phyloP scores from a whole-genome alignment of 1,284 basidiomycete species.

The Tylopilus sp. region DNA sequence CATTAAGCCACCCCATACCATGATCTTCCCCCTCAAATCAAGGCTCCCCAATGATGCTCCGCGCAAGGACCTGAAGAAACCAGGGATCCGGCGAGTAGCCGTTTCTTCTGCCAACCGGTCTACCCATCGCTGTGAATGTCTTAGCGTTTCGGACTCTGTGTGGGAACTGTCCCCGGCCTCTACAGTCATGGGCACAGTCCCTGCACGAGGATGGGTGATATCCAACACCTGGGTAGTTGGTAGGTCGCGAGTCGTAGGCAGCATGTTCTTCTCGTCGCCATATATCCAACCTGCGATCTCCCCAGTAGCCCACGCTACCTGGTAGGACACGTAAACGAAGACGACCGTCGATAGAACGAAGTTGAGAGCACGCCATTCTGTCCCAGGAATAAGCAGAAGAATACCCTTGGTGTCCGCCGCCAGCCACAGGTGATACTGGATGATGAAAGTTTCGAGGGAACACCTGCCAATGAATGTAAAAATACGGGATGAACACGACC shows the following conservation, averaged over 20 bases:
- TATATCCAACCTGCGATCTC: conserved; percentile 73
- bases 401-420: conserved; percentile 85
- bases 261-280: conserved; percentile 32
- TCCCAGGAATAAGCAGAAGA: conserved; percentile 74
- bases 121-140: conserved; percentile 48
- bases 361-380: conserved; percentile 69
- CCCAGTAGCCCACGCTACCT: conserved; percentile 71
- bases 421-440: conserved; percentile 89
- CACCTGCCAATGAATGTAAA: conserved; percentile 83
- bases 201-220: not conserved
- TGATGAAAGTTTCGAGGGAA: conserved; percentile 83
- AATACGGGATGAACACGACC: conserved; percentile 62
- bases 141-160: conserved; percentile 36
- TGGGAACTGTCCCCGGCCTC: conserved; percentile 2
- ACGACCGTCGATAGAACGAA: conserved; percentile 70
- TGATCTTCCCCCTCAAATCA: conserved; percentile 35
- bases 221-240: not conserved
- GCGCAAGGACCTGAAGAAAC: conserved; percentile 32
- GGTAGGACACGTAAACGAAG: conserved; percentile 78
- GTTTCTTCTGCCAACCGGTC: conserved; percentile 48
- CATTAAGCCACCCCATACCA: conserved; percentile 40
- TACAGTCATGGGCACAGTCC: conserved; percentile 11
- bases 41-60: conserved; percentile 27
- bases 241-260: conserved; percentile 30
- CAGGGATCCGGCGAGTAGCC: conserved; percentile 25